These are phyloP conservation scores for Trichoderma endophyticum DNA, from an alignment of 2,329 filamentous ascomycete species.

Conservation along the genomic window DNA sequence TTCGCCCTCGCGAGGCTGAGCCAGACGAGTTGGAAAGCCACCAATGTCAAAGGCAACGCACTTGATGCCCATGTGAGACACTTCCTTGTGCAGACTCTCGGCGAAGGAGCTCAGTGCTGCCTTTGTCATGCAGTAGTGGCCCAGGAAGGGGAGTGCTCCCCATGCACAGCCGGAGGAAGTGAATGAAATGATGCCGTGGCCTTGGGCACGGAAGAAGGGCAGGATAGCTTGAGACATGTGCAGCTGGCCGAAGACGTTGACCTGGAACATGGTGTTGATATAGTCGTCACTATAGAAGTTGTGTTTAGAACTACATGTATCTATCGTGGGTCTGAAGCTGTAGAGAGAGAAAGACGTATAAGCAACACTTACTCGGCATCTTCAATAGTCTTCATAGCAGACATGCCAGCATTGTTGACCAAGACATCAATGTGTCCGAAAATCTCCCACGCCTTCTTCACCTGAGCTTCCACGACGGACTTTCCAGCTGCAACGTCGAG, in stretches of 20 bases:
- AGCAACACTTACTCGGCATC: slow-evolving; percentile 30
- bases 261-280: slow-evolving; percentile 27
- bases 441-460: slow-evolving; percentile 30
- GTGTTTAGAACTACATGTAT: neutral
- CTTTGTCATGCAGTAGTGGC: slow-evolving; percentile 32
- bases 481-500: slow-evolving; percentile 30
- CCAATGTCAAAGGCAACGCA: slow-evolving; percentile 33
- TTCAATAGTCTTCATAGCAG: slow-evolving; percentile 27
- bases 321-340: neutral
- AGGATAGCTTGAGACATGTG: slow-evolving; percentile 29
- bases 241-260: slow-evolving; percentile 31
- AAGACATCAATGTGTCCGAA: slow-evolving; percentile 35
- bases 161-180: slow-evolving; percentile 30
- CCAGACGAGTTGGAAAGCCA: slow-evolving; percentile 30
- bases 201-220: slow-evolving; percentile 27
- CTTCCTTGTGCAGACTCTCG: slow-evolving; percentile 32
- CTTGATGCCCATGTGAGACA: slow-evolving; percentile 26
- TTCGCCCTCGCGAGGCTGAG: slow-evolving; percentile 25
- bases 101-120: slow-evolving; percentile 28
- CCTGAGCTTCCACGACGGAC: slow-evolving; percentile 22
- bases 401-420: slow-evolving; percentile 36
- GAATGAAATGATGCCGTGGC: slow-evolving; percentile 30
- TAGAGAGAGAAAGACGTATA: neutral
- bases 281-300: slow-evolving; percentile 22
- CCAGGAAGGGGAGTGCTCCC: slow-evolving; percentile 30